Base-by-base conservation (phyloP, 2,329 filamentous ascomycete species). In the Colletotrichum orbiculare region DNA sequence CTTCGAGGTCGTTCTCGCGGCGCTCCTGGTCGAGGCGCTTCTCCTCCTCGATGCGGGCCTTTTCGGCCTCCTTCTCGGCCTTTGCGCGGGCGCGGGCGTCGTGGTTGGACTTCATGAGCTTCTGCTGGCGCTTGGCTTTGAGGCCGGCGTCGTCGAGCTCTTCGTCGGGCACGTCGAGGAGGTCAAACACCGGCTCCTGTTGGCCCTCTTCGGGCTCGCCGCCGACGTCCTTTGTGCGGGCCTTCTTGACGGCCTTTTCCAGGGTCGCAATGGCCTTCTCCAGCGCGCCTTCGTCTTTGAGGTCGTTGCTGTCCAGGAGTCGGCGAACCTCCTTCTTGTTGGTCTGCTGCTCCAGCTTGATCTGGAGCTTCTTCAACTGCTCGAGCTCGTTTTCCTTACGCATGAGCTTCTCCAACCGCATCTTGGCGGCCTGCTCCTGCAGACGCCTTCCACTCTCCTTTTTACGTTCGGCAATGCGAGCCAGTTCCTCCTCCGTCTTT, bases 341-440 rank as follows among this genome's bases (percentile, higher is more conserved):
- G 33, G 67, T 69, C 70, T 92, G 87, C 33, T 90, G 88, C 2
- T 84, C 85, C 9, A 97, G 82, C 68, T 88, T 88, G 39, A 82
- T 77, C 73, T 96, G 93, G 4, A 99, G 81, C 64, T 93, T 88
- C 74, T 93, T 94, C 82, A 94, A 97, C 77, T 97, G 97, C 71
- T 97, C 94, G 2, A 98, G 81, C 75, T 98, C 94, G 74, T 97
- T 89, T 78, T 99, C 96, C 78, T 99, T 99, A 73, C 92, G 92
- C 75, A 98, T 93, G 50, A 99, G 83, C 72, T 97, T 97, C 69
- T 99, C 96, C 1, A 99, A 82, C 8, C 96, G 90, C 93, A 97
- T 97, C 78, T 97, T 98, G 9, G 95, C 95, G 0, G 96, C 96
- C 77, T 99, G 96, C 72, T 97, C 94, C 76, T 99, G 96, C 34